Evolutionary conservation across 2,329 filamentous ascomycete species (phyloP).

Genomic region (Penicillium corylophilum): DNA sequence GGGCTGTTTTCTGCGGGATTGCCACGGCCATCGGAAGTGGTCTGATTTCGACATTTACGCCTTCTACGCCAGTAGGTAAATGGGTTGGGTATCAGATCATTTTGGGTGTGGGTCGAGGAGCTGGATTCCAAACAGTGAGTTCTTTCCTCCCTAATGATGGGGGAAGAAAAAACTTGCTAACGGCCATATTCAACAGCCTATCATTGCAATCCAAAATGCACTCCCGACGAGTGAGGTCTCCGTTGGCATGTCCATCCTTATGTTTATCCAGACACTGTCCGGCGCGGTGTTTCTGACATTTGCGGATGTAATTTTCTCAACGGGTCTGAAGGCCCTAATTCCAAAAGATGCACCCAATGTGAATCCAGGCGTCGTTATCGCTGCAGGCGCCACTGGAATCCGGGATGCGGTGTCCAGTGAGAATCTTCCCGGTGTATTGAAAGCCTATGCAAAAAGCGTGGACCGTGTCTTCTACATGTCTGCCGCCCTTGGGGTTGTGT

Average conservation of each 20-base stretch:
- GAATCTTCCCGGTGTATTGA: constrained; percentile 30
- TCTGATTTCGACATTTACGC: constrained; percentile 43
- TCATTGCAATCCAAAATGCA: constrained; percentile 44
- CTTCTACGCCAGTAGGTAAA: constrained; percentile 34
- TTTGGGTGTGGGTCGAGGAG: constrained; percentile 45
- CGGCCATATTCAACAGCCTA: constrained; percentile 24
- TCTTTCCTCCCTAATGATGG: not conserved
- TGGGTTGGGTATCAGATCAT: constrained; percentile 54
- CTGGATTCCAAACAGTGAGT: constrained; percentile 25
- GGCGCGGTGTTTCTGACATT: constrained; percentile 53
- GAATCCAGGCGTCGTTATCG: constrained; percentile 35
- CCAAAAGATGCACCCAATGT: constrained; percentile 35
- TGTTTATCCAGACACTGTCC: constrained; percentile 44
- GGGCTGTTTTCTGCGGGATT: constrained; percentile 16
- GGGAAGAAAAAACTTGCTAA: not conserved
- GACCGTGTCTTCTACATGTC: constrained; percentile 27
- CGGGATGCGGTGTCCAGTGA: constrained; percentile 31
- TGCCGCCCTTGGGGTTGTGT: constrained; percentile 14
- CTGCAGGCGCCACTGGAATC: constrained; percentile 48
- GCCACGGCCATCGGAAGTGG: constrained; percentile 37
- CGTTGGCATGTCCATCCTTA: constrained; percentile 41
- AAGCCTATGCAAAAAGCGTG: constrained; percentile 31
- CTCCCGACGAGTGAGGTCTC: constrained; percentile 38
- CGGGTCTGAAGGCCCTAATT: constrained; percentile 37
- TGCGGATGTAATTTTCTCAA: constrained; percentile 52